Percentiles rank a stretch among this genome's conserved stretches.
Evolutionary conservation across 1,284 basidiomycete species (phyloP).

Genomic region (Boletus semigastroideus): DNA sequence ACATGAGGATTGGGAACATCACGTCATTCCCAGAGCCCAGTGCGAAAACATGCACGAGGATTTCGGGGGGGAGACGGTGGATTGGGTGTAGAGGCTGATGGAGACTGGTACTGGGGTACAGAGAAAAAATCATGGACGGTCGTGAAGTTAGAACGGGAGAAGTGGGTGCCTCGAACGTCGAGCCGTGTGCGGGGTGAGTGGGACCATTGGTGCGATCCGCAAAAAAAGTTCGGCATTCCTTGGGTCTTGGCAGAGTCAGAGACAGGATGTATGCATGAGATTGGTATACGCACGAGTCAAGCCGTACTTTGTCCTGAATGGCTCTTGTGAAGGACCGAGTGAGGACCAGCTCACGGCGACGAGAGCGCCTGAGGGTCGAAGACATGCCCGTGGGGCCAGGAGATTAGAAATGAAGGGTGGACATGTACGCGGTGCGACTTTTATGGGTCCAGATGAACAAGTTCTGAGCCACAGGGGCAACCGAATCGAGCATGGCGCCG

Average conservation of each 20-base stretch:
- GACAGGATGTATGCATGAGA: neutral
- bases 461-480: conserved; percentile 32
- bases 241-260: conserved; percentile 22
- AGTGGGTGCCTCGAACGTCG: conserved; percentile 11
- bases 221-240: conserved; percentile 21
- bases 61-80: conserved; percentile 54
- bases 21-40: conserved; percentile 55
- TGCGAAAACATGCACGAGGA: conserved; percentile 60
- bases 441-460: conserved; percentile 28
- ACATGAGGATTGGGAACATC: conserved; percentile 56
- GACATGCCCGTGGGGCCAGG: conserved; percentile 32
- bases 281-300: conserved; percentile 26
- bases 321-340: conserved; percentile 37
- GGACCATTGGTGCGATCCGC: conserved; percentile 26
- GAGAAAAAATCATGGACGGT: conserved; percentile 31
- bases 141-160: conserved; percentile 16
- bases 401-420: conserved; percentile 11
- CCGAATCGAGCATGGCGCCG: conserved; percentile 9
- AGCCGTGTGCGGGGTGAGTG: conserved; percentile 1
- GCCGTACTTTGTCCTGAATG: conserved; percentile 37
- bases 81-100: conserved; percentile 44
- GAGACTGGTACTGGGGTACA: conserved; percentile 20
- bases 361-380: conserved; percentile 38
- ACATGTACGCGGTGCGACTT: conserved; percentile 21
- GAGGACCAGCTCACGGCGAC: conserved; percentile 35